phyloP scores from a whole-genome alignment of 225 moss, liverwort and hornwort species.

The Polytrichum commune region DNA sequence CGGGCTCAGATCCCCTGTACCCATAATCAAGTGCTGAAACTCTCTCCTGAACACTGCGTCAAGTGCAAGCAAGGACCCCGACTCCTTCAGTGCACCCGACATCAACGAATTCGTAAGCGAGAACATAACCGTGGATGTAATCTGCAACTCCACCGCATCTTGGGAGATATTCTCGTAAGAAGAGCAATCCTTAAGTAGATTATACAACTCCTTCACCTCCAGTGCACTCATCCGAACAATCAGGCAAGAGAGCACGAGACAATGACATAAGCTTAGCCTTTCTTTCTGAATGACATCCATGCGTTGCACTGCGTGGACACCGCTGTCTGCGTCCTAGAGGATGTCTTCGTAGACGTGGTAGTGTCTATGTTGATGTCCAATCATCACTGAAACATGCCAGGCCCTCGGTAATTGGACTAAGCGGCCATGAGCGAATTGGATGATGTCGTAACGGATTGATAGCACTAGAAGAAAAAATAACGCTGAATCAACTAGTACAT shows the following conservation, averaged over 20 bases:
- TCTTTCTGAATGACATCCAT: constrained; percentile 55
- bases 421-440: too few relatives aligned
- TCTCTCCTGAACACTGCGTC: constrained; percentile 56
- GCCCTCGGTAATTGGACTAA: too few relatives aligned
- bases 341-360: too few relatives aligned
- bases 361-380: too few relatives aligned
- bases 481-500: too few relatives aligned
- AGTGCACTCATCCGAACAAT: constrained; percentile 56
- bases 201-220: constrained; percentile 57
- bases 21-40: constrained; percentile 80
- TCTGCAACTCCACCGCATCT: constrained; percentile 58
- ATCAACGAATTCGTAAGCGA: constrained; percentile 59
- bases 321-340: too few relatives aligned
- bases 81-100: constrained; percentile 66
- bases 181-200: constrained; percentile 45
- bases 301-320: too few relatives aligned
- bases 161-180: constrained; percentile 30
- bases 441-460: too few relatives aligned
- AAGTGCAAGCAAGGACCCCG: constrained; percentile 38
- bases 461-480: too few relatives aligned
- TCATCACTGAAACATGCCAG: too few relatives aligned
- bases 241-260: constrained; percentile 55
- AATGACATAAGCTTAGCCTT: constrained; percentile 62
- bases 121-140: constrained; percentile 83
- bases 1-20: constrained; percentile 41